Conservation (phyloP, 1,139 yeast genomes). For the Hemisphaericaspora lyxosophila region DNA sequence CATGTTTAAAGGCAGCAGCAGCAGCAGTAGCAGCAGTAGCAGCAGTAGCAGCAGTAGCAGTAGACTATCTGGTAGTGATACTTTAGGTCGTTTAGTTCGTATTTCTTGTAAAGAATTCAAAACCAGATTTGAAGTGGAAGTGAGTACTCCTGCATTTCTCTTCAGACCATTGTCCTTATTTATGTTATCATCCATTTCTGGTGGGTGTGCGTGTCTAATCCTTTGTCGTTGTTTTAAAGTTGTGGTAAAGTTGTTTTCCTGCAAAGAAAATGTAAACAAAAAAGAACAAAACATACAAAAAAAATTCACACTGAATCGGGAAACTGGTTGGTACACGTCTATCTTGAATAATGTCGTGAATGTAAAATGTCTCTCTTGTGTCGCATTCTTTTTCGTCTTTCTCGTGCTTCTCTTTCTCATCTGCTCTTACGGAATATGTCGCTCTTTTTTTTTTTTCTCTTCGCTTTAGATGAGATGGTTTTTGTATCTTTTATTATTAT, state of each 20-base stretch:
- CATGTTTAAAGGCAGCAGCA: not conserved
- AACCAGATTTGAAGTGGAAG: constrained; percentile 2
- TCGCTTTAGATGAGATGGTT: too few relatives aligned
- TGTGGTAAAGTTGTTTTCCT: too few relatives aligned
- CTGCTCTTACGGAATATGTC: not conserved
- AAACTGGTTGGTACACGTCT: not conserved
- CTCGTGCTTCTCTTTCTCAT: not conserved
- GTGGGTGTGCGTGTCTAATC: too few relatives aligned
- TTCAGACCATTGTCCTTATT: not conserved
- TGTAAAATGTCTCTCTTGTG: not conserved
- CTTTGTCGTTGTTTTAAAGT: constrained; percentile 1
- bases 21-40: not conserved
- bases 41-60: not conserved
- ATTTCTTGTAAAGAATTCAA: constrained; percentile 3
- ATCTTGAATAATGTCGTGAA: not conserved
- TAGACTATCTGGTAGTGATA: not conserved
- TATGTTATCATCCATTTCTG: too few relatives aligned
- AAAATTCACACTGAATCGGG: too few relatives aligned
- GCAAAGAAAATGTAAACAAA: constrained; percentile 2
- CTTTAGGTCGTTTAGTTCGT: not conserved
- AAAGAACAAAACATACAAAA: too few relatives aligned
- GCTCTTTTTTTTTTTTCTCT: too few relatives aligned
- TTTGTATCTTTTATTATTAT: too few relatives aligned
- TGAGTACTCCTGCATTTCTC: not conserved
- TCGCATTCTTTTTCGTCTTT: not conserved